A percentile compares a stretch with the other conserved stretches of the same genome.
Evolutionary conservation across 345 rosid species (phyloP).

Genomic region (Physaria fendleri): DNA sequence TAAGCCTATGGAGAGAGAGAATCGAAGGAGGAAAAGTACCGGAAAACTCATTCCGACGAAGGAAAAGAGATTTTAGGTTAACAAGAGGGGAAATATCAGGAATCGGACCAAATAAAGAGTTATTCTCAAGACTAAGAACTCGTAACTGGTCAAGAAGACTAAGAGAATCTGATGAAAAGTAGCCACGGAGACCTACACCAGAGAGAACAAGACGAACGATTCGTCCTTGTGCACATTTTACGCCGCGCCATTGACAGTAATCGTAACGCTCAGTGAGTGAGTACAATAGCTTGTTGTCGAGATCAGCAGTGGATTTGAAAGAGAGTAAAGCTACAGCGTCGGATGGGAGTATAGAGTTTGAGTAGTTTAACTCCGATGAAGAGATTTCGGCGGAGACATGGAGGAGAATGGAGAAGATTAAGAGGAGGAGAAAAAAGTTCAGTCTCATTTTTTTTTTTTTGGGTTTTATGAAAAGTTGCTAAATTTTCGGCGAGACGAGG

Average conservation of each 20-base stretch:
- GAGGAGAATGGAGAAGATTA: slow-evolving; percentile 12
- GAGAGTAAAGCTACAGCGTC: slow-evolving; percentile 76
- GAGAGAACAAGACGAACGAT: slow-evolving; percentile 63
- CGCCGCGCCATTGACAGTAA: slow-evolving; percentile 94
- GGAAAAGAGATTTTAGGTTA: slow-evolving; percentile 61
- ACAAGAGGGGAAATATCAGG: slow-evolving; percentile 80
- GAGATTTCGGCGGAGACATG: slow-evolving; percentile 22
- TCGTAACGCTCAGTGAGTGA: slow-evolving; percentile 76
- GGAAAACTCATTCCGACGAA: slow-evolving; percentile 54
- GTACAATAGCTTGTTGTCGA: slow-evolving; percentile 63
- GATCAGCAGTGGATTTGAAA: slow-evolving; percentile 82
- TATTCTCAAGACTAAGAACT: slow-evolving; percentile 61
- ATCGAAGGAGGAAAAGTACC: slow-evolving; percentile 70
- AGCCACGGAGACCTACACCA: slow-evolving; percentile 56
- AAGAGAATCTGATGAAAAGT: slow-evolving; percentile 50
- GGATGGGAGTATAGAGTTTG: slow-evolving; percentile 44
- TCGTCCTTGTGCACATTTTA: slow-evolving; percentile 72
- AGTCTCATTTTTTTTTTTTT: slow-evolving; percentile 22
- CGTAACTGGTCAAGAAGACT: slow-evolving; percentile 93
- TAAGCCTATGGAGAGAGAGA: slow-evolving; percentile 50
- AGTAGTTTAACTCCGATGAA: slow-evolving; percentile 31
- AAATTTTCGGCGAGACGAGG: background rate
- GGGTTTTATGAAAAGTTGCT: background rate
- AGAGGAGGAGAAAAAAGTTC: slow-evolving; percentile 1
- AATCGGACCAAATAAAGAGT: slow-evolving; percentile 74